These are phyloP conservation scores for Epichloe hybrida DNA, from an alignment of 2,329 filamentous ascomycete species.

Conservation along the genomic window DNA sequence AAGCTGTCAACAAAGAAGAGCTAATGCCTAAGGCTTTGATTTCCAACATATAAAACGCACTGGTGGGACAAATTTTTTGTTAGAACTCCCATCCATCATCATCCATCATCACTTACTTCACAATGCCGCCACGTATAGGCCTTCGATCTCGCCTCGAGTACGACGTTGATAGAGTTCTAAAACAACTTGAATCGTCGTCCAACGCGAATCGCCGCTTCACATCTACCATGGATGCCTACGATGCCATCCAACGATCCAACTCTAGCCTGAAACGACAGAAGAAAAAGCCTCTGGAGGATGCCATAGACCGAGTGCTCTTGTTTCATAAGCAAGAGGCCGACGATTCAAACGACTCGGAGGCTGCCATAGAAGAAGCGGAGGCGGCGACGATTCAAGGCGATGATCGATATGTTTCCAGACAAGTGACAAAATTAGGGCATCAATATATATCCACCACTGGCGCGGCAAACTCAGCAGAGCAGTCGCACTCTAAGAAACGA, in stretches of 20 bases:
- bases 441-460: conserved; percentile 7
- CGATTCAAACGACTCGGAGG: conserved; percentile 38
- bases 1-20: too few species aligned
- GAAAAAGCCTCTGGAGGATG: conserved; percentile 69
- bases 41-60: too few species aligned
- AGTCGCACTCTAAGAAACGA: conserved; percentile 20
- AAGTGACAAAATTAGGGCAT: conserved; percentile 29
- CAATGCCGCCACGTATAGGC: conserved; percentile 5
- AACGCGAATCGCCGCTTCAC: conserved; percentile 25
- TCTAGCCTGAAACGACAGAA: conserved; percentile 73
- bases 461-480: conserved; percentile 9
- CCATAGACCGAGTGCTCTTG: conserved; percentile 68
- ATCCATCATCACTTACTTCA: neutral
- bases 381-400: conserved; percentile 20
- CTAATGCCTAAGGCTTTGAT: too few species aligned
- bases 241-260: conserved; percentile 72
- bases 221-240: conserved; percentile 53
- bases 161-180: conserved; percentile 67
- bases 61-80: too few species aligned
- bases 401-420: conserved; percentile 26
- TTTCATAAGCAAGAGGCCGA: conserved; percentile 54
- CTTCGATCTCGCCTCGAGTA: conserved; percentile 37
- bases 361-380: conserved; percentile 30
- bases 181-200: conserved; percentile 57
- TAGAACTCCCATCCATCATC: neutral